These are phyloP conservation scores for Venturia aucupariae DNA, from an alignment of 2,329 filamentous ascomycete species.

Conservation along the genomic window DNA sequence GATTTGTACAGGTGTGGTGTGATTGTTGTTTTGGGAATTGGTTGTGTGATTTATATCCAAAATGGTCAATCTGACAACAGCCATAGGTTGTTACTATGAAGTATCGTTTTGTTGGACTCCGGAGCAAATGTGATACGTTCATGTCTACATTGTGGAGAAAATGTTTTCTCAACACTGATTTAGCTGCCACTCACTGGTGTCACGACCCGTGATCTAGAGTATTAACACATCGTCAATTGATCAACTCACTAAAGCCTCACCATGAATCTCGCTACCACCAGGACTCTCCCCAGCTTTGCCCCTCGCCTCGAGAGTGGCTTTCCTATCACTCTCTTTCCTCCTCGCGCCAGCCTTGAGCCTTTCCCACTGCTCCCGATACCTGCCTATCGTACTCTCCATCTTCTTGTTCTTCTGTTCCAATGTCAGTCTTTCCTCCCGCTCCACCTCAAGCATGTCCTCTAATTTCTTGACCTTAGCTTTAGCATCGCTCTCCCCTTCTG, in stretches of 20 bases:
- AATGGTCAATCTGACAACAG: too few species aligned
- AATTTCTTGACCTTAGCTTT: constrained; percentile 19
- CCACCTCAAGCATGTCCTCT: constrained; percentile 45
- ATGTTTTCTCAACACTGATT: background rate
- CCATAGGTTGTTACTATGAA: too few species aligned
- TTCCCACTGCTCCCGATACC: constrained; percentile 59
- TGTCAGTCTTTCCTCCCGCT: constrained; percentile 52
- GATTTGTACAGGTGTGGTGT: too few species aligned
- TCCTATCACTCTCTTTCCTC: constrained; percentile 12
- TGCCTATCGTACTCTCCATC: constrained; percentile 42
- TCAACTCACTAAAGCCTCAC: background rate
- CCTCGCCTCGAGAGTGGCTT: background rate
- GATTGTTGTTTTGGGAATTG: too few species aligned
- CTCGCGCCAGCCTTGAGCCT: constrained; percentile 56
- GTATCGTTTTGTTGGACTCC: too few species aligned
- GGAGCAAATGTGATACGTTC: background rate
- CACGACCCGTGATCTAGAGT: background rate
- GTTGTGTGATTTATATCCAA: too few species aligned
- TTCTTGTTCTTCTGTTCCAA: constrained; percentile 54
- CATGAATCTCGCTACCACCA: background rate
- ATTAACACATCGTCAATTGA: background rate
- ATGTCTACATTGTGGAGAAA: background rate
- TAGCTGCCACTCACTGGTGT: too few species aligned
- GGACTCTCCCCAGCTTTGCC: background rate
- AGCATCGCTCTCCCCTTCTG: background rate